phyloP scores from a whole-genome alignment of 2,329 filamentous ascomycete species.

The Phialophora chinensis region DNA sequence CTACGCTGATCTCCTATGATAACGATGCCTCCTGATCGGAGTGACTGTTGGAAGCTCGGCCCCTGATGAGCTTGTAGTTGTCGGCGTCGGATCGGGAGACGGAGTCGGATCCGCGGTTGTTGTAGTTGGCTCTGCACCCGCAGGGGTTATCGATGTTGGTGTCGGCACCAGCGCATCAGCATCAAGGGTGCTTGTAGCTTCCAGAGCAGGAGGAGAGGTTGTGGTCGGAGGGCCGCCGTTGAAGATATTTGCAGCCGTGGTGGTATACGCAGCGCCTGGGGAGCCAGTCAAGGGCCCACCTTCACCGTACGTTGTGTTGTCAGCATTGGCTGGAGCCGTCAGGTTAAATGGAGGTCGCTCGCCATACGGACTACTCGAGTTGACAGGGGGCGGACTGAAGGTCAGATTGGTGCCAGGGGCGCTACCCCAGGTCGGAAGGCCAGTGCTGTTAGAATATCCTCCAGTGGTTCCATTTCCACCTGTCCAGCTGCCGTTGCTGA shows the following conservation, averaged over 20 bases:
- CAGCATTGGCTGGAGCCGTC: not conserved
- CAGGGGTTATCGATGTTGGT: not conserved
- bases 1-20: not conserved
- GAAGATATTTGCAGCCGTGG: not conserved
- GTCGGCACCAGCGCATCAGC: not conserved
- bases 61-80: not conserved
- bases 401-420: conserved; percentile 12
- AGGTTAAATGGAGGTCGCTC: not conserved
- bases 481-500: conserved; percentile 74
- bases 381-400: conserved; percentile 5
- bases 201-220: not conserved
- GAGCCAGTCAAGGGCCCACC: not conserved
- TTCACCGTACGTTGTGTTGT: not conserved
- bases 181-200: not conserved
- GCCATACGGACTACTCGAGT: conserved; percentile 12
- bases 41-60: not conserved
- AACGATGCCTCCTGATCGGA: not conserved
- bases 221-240: not conserved
- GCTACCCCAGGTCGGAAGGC: conserved; percentile 9
- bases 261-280: not conserved
- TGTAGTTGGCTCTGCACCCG: not conserved
- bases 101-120: not conserved
- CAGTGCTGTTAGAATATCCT: conserved; percentile 16
- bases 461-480: conserved; percentile 7
- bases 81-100: not conserved